These are phyloP conservation scores for Colletotrichum tabaci DNA, from an alignment of 2,329 filamentous ascomycete genomes.

Conservation along the genomic window DNA sequence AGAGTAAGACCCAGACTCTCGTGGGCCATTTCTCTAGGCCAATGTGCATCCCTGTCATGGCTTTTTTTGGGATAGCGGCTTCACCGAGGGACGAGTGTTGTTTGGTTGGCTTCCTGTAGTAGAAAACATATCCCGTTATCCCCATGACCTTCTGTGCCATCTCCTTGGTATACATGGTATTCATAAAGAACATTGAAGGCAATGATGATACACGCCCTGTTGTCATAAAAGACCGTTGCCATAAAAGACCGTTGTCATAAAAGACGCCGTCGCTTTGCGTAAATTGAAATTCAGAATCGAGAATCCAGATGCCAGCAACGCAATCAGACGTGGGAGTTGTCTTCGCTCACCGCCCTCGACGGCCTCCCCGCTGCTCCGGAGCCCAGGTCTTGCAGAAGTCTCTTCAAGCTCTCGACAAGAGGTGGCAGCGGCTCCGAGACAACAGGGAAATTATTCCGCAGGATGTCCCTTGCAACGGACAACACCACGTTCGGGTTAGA, in stretches of 20 bases:
- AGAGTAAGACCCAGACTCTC: no score
- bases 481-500: constrained; percentile 33
- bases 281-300: no score
- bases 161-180: neutral
- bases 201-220: neutral
- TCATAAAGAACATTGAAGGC: neutral
- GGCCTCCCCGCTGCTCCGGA: constrained; percentile 34
- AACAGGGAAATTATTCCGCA: constrained; percentile 37
- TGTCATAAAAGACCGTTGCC: no score
- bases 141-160: neutral
- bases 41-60: neutral
- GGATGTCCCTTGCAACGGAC: constrained; percentile 29
- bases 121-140: neutral
- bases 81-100: neutral
- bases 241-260: no score
- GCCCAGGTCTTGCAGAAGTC: constrained; percentile 33
- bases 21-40: neutral
- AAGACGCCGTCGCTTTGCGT: neutral
- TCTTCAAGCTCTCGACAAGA: constrained; percentile 33
- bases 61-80: no score
- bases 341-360: constrained; percentile 32
- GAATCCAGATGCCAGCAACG: neutral
- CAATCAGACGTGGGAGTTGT: neutral
- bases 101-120: neutral
- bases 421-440: constrained; percentile 38